Evolutionary conservation across 139 green algal genomes (phyloP).

Genomic region (Volvox reticuliferus): DNA sequence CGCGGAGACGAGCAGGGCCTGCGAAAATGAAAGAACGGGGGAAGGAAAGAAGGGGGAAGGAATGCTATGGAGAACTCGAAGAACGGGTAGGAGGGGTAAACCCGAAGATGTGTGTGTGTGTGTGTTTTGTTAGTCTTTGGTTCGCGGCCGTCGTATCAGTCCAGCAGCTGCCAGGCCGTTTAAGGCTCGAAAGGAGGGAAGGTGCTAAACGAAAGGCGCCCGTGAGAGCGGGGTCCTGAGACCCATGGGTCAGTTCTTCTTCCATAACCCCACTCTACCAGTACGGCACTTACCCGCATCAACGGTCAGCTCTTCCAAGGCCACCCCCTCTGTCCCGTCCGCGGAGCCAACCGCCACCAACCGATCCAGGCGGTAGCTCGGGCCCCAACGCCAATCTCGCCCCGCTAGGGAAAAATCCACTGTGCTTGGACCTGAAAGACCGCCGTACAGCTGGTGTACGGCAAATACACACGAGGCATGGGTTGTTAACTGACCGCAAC

Average conservation of each 20-base stretch:
- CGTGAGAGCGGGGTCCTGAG: no score
- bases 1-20: slow-evolving; percentile 56
- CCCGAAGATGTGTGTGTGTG: background rate
- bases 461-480: background rate
- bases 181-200: no score
- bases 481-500: no score
- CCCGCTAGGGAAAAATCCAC: slow-evolving; percentile 84
- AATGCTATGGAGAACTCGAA: no score
- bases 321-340: slow-evolving; percentile 85
- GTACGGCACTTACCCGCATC: slow-evolving; percentile 46
- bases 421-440: slow-evolving; percentile 66
- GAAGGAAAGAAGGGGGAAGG: background rate
- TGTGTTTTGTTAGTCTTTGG: background rate
- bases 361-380: slow-evolving; percentile 51
- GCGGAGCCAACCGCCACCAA: slow-evolving; percentile 72
- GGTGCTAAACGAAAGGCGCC: no score
- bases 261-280: no score
- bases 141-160: no score
- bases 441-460: slow-evolving; percentile 67
- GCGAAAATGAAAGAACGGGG: background rate
- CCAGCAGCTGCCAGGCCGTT: no score
- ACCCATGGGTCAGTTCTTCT: background rate
- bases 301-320: slow-evolving; percentile 84
- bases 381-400: slow-evolving; percentile 83
- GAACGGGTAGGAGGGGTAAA: background rate